Conservation (phyloP, 2,329 filamentous ascomycete genomes). For the Arthrobotrys conoides region DNA sequence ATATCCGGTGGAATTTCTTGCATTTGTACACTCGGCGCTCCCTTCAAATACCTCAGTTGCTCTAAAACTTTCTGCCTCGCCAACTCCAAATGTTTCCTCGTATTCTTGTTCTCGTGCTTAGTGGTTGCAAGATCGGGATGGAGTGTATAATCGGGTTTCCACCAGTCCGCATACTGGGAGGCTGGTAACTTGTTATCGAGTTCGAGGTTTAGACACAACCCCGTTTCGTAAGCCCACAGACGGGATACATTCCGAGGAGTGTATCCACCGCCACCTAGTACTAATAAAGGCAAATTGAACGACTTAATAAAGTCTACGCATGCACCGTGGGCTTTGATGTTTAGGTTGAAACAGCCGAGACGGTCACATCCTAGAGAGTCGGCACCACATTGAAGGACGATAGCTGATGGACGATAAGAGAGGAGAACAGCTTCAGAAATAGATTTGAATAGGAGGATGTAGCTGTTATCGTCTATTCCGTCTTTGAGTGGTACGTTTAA, state of each 20-base stretch:
- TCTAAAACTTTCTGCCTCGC: slow-evolving; percentile 84
- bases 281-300: slow-evolving; percentile 76
- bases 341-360: slow-evolving; percentile 78
- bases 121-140: slow-evolving; percentile 91
- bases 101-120: slow-evolving; percentile 82
- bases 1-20: slow-evolving; percentile 69
- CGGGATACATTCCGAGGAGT: slow-evolving; percentile 77
- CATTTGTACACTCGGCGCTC: slow-evolving; percentile 89
- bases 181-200: slow-evolving; percentile 79
- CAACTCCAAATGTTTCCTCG: slow-evolving; percentile 79
- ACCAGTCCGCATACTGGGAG: slow-evolving; percentile 88
- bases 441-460: slow-evolving; percentile 78
- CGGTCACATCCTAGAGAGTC: slow-evolving; percentile 78
- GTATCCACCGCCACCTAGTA: slow-evolving; percentile 78
- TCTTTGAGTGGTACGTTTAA: slow-evolving; percentile 80
- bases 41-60: slow-evolving; percentile 86
- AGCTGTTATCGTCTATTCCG: slow-evolving; percentile 77
- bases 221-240: slow-evolving; percentile 78
- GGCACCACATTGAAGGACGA: slow-evolving; percentile 78
- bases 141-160: slow-evolving; percentile 86
- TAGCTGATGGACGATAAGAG: slow-evolving; percentile 77
- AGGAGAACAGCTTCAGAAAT: slow-evolving; percentile 79
- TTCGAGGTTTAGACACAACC: slow-evolving; percentile 73
- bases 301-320: slow-evolving; percentile 79
- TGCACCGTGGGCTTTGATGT: slow-evolving; percentile 79